A percentile compares a stretch with the other conserved stretches of the same genome.
Conservation (phyloP, 2,329 filamentous ascomycete genomes). For the Aquanectria penicillioides region DNA sequence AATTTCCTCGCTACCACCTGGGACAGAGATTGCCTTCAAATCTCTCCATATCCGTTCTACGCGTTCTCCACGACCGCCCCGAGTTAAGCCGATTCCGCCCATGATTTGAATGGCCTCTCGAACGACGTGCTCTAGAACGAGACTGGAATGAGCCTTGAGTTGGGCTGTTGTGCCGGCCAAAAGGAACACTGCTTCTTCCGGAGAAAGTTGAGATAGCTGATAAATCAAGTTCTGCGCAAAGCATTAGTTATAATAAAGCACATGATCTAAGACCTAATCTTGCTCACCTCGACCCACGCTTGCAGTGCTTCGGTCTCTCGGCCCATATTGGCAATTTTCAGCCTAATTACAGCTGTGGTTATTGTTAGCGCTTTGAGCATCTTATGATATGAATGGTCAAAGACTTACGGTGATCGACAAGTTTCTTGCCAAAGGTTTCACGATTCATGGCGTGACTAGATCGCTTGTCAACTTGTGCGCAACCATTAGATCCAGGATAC, state of each 20-base stretch:
- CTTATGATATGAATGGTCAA: too few relatives aligned
- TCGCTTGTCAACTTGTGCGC: background rate
- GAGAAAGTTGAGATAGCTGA: conserved; percentile 7
- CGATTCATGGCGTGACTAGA: conserved; percentile 9
- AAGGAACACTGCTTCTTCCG: background rate
- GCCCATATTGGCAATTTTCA: conserved; percentile 16
- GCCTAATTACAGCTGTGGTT: conserved; percentile 6
- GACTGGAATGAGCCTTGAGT: conserved; percentile 8
- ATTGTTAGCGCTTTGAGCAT: background rate
- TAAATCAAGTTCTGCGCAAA: background rate
- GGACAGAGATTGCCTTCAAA: conserved; percentile 15
- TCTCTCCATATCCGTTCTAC: conserved; percentile 20
- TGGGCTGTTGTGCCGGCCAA: conserved; percentile 18
- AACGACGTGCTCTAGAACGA: conserved; percentile 9
- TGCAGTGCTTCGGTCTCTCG: conserved; percentile 13
- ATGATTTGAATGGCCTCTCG: conserved; percentile 16
- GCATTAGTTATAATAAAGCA: background rate
- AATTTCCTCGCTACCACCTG: conserved; percentile 21
- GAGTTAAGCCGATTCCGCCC: conserved; percentile 13
- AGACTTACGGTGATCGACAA: conserved; percentile 3
- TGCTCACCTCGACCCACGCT: conserved; percentile 14
- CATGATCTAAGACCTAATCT: background rate
- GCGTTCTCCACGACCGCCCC: conserved; percentile 8
- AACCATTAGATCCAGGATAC: background rate
- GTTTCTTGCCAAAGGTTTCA: conserved; percentile 15